Evolutionary conservation across 2,329 filamentous ascomycete species (phyloP).

Genomic region (Cytospora piceae): DNA sequence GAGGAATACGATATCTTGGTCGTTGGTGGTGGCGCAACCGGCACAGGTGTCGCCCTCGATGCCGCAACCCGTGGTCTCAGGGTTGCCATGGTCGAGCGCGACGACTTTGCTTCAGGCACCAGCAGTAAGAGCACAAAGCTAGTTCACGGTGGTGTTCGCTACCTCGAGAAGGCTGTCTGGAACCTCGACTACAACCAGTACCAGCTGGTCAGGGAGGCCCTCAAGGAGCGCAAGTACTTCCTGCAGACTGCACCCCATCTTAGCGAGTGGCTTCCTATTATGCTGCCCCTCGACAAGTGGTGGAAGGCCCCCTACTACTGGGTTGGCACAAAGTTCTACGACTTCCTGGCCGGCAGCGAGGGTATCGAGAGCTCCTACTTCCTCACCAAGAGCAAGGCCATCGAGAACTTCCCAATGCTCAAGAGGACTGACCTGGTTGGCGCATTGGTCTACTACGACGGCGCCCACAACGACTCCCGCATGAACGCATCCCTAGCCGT

Average conservation of each 20-base stretch:
- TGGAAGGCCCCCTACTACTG: conserved; percentile 80
- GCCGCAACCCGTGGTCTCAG: conserved; percentile 78
- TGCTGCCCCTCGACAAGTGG: conserved; percentile 81
- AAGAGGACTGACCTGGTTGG: conserved; percentile 74
- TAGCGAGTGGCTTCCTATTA: conserved; percentile 79
- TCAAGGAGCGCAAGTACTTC: conserved; percentile 83
- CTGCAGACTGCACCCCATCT: conserved; percentile 82
- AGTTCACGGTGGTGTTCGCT: conserved; percentile 82
- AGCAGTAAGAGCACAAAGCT: conserved; percentile 88
- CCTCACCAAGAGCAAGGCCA: conserved; percentile 74
- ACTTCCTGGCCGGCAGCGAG: conserved; percentile 78
- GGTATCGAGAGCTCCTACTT: conserved; percentile 86
- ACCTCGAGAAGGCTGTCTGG: conserved; percentile 85
- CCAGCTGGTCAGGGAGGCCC: conserved; percentile 77
- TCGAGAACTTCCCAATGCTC: conserved; percentile 79
- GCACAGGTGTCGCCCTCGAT: conserved; percentile 79
- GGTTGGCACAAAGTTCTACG: conserved; percentile 75
- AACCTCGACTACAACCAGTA: conserved; percentile 85
- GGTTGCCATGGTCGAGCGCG: conserved; percentile 79
- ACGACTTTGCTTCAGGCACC: conserved; percentile 81
- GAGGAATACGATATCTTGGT: conserved; percentile 76
- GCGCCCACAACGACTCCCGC: conserved; percentile 83
- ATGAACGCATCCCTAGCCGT: conserved; percentile 86
- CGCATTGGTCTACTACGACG: conserved; percentile 84
- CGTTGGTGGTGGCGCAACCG: conserved; percentile 80